Evolutionary conservation across 2,329 filamentous ascomycete species (phyloP), one percentile per base, ranked within the genome.

Genomic region (Aspergillus fijiensis): DNA sequence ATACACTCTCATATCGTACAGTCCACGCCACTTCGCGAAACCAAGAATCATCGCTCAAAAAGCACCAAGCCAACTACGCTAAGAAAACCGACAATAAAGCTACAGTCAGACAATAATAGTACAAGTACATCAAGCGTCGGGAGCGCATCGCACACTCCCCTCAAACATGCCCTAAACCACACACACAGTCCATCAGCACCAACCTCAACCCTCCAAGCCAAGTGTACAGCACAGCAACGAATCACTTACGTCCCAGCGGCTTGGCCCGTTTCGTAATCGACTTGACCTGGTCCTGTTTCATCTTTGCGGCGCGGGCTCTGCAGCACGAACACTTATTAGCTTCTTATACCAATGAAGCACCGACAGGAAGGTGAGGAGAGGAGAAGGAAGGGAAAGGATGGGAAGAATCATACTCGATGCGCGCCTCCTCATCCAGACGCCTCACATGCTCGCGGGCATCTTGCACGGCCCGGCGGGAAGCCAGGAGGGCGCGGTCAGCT

Each of bases 261-360:
- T 87, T 86, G n/a, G 85, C 87, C 55, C 87, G 80, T 84, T 88
- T 89, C 5, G 84, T 86, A 31, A 90, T 82, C 68, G 85, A 84
- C 66, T 80, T 82, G 1, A 87, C 88, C 69, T 89, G 85, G 55
- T 81, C 80, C 74, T 88, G 82, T 82, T 90, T 90, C 55, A 89
- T 84, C 81, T 86, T 88, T 1, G 87, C 87, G 48, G 83, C 74
- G 23, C 87, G 78, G 2, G 87, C 84, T 70, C 70, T 74, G 21
- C 11, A 16, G 2, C 14, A 4, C 5, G 33, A 6, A 5, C 7
- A 2, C n/a, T 2, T 5, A 48, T 57, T 11, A 50, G 27, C 10
- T 21, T 11, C 23, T 23, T 23, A 4, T 23, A 5, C 23, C n/a
- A 27, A 27, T 9, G 9, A 1, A 27, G 27, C 27, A 7, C 7